Evolutionary conservation across 2,329 filamentous ascomycete genomes (phyloP).

Genomic region (Aureobasidium vineae): DNA sequence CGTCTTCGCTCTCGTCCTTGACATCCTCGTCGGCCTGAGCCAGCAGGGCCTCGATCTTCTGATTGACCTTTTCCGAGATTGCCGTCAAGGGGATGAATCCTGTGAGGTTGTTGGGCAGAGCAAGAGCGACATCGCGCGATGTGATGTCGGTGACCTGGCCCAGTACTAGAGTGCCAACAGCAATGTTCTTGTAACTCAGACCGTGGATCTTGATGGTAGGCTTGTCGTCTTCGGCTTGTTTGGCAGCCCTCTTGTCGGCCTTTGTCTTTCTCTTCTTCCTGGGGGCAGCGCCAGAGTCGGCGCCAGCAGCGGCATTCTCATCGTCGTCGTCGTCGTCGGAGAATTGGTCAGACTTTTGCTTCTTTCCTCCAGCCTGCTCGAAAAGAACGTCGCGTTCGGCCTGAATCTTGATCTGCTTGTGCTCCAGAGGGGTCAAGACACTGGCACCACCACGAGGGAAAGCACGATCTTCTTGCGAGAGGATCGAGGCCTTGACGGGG

Average conservation of each 20-base stretch:
- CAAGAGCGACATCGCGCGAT: constrained; percentile 71
- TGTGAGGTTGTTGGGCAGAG: constrained; percentile 87
- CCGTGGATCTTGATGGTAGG: constrained; percentile 70
- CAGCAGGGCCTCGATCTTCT: constrained; percentile 66
- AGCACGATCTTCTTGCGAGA: constrained; percentile 76
- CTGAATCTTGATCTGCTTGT: constrained; percentile 93
- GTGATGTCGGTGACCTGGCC: constrained; percentile 83
- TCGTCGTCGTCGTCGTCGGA: constrained; percentile 45
- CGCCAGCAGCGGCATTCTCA: constrained; percentile 36
- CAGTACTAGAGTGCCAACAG: constrained; percentile 81
- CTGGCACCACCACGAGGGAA: constrained; percentile 93
- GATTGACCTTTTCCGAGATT: constrained; percentile 77
- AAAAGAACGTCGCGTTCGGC: constrained; percentile 89
- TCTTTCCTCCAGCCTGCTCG: constrained; percentile 70
- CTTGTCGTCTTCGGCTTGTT: constrained; percentile 45
- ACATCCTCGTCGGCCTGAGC: constrained; percentile 59
- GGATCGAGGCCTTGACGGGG: constrained; percentile 44
- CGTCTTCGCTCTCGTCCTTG: constrained; percentile 53
- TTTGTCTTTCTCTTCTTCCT: constrained; percentile 55
- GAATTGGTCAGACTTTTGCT: constrained; percentile 50
- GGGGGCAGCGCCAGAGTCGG: constrained; percentile 42
- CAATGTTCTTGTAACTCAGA: constrained; percentile 73
- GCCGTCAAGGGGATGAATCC: constrained; percentile 90
- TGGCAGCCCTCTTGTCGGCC: constrained; percentile 43
- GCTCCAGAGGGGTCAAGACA: constrained; percentile 86